phyloP scores from a whole-genome alignment of 768 basidiomycete species.

The Tulasnella sp. region DNA sequence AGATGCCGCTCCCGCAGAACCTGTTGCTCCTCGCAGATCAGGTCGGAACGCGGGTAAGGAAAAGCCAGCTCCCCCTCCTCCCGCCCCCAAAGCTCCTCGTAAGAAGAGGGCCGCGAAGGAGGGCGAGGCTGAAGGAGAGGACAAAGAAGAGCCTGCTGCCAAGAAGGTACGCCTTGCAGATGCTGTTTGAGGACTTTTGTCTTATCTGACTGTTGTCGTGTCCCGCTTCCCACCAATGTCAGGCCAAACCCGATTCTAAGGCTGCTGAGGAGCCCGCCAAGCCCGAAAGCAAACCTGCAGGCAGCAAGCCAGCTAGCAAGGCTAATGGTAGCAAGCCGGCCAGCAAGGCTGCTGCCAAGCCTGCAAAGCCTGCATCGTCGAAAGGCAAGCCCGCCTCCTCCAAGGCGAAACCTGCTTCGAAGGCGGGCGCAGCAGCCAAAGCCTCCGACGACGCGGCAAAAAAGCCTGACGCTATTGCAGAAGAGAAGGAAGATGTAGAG shows the following conservation, averaged over 20 bases:
- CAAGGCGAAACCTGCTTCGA: constrained; percentile 28
- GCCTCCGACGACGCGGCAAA: constrained; percentile 29
- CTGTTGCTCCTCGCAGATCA: constrained; percentile 47
- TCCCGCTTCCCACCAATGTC: background rate
- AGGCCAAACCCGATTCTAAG: constrained; percentile 34
- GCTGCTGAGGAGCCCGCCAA: constrained; percentile 36
- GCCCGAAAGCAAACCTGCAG: constrained; percentile 31
- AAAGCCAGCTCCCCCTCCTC: constrained; percentile 34
- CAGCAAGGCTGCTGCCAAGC: constrained; percentile 31
- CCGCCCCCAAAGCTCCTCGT: constrained; percentile 30
- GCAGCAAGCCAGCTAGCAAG: constrained; percentile 26
- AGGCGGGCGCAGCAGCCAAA: constrained; percentile 22
- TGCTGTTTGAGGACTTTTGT: constrained; percentile 1
- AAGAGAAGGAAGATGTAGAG: constrained; percentile 32
- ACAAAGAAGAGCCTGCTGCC: constrained; percentile 30
- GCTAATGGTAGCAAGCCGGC: constrained; percentile 25
- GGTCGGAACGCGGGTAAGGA: constrained; percentile 47
- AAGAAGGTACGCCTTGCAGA: constrained; percentile 30
- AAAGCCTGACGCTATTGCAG: constrained; percentile 30
- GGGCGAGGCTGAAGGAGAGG: constrained; percentile 35
- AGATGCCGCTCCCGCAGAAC: constrained; percentile 44
- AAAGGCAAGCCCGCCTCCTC: constrained; percentile 26
- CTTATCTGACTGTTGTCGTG: constrained; percentile 18
- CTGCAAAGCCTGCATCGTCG: constrained; percentile 24
- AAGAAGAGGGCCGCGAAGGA: constrained; percentile 43